Percentiles rank a stretch among this genome's conserved stretches.
Conservation (phyloP, 176 grass and related monocot genomes). For the Zoysia japonica region DNA sequence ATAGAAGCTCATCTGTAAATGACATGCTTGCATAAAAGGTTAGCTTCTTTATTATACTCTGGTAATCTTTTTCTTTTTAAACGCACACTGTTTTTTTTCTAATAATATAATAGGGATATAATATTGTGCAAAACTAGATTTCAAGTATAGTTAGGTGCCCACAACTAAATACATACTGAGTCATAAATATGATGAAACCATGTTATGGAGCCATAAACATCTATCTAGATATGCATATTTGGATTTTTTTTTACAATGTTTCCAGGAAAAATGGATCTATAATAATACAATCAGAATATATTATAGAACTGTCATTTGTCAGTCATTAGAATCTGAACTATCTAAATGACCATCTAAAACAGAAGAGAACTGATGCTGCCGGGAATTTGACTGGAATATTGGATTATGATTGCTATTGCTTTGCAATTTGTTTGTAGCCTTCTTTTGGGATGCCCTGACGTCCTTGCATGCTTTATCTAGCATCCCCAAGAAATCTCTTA, state of each 20-base stretch:
- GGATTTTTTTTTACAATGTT: conserved; percentile 1
- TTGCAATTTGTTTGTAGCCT: conserved; percentile 12
- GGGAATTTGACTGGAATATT: conserved; percentile 20
- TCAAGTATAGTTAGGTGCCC: neutral
- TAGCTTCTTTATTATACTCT: neutral
- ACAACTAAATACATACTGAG: neutral
- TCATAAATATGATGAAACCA: neutral
- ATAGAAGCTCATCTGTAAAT: neutral
- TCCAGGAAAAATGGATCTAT: neutral
- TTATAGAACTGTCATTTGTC: conserved; percentile 22
- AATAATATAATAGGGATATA: neutral
- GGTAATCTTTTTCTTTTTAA: neutral
- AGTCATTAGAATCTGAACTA: conserved; percentile 39
- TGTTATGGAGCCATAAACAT: neutral
- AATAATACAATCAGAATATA: neutral
- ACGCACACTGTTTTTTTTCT: neutral
- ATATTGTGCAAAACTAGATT: neutral
- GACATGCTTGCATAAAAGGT: neutral
- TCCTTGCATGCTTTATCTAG: conserved; percentile 91
- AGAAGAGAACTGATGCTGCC: conserved; percentile 41
- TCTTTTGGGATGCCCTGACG: conserved; percentile 60
- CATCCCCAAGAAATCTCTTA: conserved; percentile 80
- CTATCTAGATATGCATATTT: conserved; percentile 1
- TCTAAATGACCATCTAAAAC: conserved; percentile 37
- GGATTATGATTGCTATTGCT: conserved; percentile 13